phyloP scores from a whole-genome alignment of 345 rosid genomes.

The Bretschneidera sinensis region DNA sequence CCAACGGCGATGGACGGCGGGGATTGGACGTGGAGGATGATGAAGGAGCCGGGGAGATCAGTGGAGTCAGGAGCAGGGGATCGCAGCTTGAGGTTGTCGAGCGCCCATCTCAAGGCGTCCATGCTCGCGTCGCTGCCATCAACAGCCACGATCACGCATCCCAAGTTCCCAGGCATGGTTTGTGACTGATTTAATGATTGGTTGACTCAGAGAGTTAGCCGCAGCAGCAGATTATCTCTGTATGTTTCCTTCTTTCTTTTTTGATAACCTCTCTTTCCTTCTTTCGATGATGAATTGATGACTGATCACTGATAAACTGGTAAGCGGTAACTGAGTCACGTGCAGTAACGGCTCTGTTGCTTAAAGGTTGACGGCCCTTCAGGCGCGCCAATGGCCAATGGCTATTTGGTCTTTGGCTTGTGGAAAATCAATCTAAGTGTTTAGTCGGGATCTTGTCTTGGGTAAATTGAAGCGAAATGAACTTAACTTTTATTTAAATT shows the following conservation, averaged over 20 bases:
- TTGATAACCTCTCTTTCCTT: not conserved
- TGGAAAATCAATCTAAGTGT: too few relatives aligned
- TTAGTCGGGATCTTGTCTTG: too few relatives aligned
- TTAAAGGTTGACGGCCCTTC: not conserved
- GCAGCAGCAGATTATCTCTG: not conserved
- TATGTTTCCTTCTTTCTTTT: not conserved
- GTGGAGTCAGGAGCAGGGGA: constrained; percentile 42
- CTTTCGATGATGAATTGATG: not conserved
- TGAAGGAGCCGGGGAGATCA: constrained; percentile 36
- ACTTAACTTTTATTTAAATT: too few relatives aligned
- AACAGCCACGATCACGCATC: constrained; percentile 67
- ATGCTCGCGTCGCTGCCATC: constrained; percentile 94
- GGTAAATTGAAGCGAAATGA: too few relatives aligned
- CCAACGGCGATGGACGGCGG: constrained; percentile 73
- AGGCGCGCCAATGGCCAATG: not conserved
- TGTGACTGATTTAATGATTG: constrained; percentile 16
- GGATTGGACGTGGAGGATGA: constrained; percentile 73
- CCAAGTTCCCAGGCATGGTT: constrained; percentile 49
- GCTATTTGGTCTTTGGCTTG: too few relatives aligned
- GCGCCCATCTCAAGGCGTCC: constrained; percentile 77
- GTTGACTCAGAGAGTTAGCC: not conserved
- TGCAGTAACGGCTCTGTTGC: not conserved
- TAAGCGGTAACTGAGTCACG: not conserved
- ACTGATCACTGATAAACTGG: too few relatives aligned
- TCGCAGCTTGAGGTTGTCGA: constrained; percentile 71